A percentile compares a stretch with the other conserved stretches of the same genome.
phyloP scores from a whole-genome alignment of 2,329 filamentous ascomycete genomes.

The Pseudocercospora fuligena region DNA sequence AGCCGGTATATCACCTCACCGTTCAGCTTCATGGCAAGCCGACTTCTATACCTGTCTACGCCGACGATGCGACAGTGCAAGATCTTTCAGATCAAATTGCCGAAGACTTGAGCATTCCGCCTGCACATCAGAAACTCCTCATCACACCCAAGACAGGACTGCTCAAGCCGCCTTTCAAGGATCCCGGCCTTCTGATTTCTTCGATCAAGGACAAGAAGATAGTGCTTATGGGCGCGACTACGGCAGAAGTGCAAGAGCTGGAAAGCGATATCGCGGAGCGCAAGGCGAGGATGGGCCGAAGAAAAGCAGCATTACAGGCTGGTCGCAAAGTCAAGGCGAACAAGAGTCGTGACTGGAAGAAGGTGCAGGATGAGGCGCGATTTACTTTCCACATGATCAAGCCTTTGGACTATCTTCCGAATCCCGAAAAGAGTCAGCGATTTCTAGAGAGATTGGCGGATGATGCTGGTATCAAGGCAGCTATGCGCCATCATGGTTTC shows the following conservation, averaged over 20 bases:
- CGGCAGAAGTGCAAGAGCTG: constrained; percentile 63
- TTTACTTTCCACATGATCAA: constrained; percentile 84
- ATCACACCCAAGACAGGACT: constrained; percentile 69
- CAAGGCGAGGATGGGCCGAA: constrained; percentile 51
- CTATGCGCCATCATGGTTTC: constrained; percentile 86
- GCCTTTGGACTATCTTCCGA: constrained; percentile 77
- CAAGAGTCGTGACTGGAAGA: constrained; percentile 51
- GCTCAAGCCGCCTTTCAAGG: constrained; percentile 67
- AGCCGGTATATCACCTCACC: constrained; percentile 48
- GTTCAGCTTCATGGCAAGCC: constrained; percentile 61
- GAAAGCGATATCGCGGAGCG: constrained; percentile 57
- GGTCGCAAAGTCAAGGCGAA: constrained; percentile 43
- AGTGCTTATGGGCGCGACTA: constrained; percentile 67
- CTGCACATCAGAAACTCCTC: constrained; percentile 68
- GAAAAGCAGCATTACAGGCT: constrained; percentile 45
- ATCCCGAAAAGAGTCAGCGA: constrained; percentile 69
- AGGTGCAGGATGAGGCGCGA: constrained; percentile 60
- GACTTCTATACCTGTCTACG: constrained; percentile 53
- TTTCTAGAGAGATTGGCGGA: constrained; percentile 77
- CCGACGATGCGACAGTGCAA: constrained; percentile 55
- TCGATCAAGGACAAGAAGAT: constrained; percentile 63
- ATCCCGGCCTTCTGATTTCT: constrained; percentile 57
- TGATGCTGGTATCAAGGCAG: constrained; percentile 81
- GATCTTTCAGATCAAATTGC: constrained; percentile 66
- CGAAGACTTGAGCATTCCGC: constrained; percentile 62